Conservation (phyloP, 2,329 filamentous ascomycete genomes). For the Fonsecaea pedrosoi region DNA sequence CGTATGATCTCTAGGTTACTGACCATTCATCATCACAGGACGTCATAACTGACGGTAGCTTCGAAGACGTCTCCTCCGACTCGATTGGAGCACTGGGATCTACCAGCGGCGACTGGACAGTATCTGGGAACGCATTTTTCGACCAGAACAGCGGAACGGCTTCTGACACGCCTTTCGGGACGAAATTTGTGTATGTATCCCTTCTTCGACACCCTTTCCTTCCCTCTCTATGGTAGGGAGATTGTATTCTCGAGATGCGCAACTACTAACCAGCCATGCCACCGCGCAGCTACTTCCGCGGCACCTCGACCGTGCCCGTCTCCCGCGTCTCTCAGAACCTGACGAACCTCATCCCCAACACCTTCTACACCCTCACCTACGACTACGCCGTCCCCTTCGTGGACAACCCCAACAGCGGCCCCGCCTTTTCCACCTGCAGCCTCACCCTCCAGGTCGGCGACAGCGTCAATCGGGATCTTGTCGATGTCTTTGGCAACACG, state of each 20-base stretch:
- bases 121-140: conserved; percentile 2
- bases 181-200: conserved; percentile 15
- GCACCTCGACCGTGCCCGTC: neutral
- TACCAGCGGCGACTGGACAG: conserved; percentile 13
- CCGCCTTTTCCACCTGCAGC: neutral
- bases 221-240: neutral
- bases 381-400: conserved; percentile 10
- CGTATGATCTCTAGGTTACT: neutral
- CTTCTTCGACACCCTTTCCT: neutral
- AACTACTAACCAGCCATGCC: neutral
- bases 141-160: neutral
- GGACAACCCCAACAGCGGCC: neutral
- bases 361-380: conserved; percentile 2
- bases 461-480: neutral
- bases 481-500: neutral
- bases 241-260: neutral
- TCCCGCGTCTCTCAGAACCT: conserved; percentile 2
- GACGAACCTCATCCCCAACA: conserved; percentile 1
- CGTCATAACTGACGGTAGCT: conserved; percentile 10
- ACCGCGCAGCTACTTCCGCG: neutral
- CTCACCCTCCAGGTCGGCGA: neutral
- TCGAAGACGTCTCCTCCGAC: neutral
- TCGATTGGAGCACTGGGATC: neutral
- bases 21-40: conserved; percentile 1
- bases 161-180: neutral